Conservation (phyloP, 768 basidiomycete genomes). For the Tylopilus balloui region DNA sequence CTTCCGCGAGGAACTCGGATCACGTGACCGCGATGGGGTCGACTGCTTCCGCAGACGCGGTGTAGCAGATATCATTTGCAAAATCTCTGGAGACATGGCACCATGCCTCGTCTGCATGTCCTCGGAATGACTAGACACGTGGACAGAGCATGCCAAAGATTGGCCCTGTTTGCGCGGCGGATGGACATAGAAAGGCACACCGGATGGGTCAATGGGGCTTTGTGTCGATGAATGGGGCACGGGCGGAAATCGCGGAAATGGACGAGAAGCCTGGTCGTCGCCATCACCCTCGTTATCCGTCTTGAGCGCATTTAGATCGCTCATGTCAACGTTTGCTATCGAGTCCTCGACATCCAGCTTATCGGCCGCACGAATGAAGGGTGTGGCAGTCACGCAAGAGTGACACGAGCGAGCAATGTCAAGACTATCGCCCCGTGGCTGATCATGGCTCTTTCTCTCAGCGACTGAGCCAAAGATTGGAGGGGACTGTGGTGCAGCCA, state of each 20-base stretch:
- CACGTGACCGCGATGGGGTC: constrained; percentile 21
- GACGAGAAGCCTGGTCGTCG: constrained; percentile 20
- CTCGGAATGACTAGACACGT: constrained; percentile 13
- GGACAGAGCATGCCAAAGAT: constrained; percentile 10
- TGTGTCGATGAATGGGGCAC: constrained; percentile 15
- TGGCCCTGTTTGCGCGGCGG: constrained; percentile 21
- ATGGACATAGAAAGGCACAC: constrained; percentile 20
- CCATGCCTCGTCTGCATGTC: constrained; percentile 8
- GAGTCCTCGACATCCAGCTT: constrained; percentile 19
- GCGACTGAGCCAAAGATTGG: constrained; percentile 5
- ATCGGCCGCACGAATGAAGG: constrained; percentile 1
- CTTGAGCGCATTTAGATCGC: constrained; percentile 30
- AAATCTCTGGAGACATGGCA: constrained; percentile 37
- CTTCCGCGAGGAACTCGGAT: constrained; percentile 13
- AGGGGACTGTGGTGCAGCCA: not conserved
- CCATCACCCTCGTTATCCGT: constrained; percentile 26
- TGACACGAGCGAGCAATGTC: constrained; percentile 20
- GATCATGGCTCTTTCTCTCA: constrained; percentile 8
- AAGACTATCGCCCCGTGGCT: constrained; percentile 15
- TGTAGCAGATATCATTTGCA: constrained; percentile 37
- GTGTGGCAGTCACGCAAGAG: constrained; percentile 9
- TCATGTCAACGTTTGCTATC: constrained; percentile 29
- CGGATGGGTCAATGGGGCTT: constrained; percentile 1
- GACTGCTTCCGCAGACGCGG: constrained; percentile 34
- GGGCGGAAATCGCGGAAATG: constrained; percentile 28